phyloP scores from a whole-genome alignment of 441 rosid species.

The Eugenia klotzschiana region DNA sequence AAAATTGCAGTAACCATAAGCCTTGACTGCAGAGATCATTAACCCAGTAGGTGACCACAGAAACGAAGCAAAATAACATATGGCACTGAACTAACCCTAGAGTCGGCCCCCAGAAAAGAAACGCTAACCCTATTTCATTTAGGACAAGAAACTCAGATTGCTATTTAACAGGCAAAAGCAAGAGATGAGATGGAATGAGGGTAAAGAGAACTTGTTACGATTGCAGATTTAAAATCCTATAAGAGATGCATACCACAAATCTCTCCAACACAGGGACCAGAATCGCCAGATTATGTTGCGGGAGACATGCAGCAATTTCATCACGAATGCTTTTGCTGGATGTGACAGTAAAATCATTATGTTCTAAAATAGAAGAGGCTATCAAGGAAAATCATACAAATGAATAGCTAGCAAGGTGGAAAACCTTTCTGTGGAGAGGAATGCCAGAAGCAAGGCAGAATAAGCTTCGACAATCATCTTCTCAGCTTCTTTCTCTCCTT shows the following conservation, averaged over 20 bases:
- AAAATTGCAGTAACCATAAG: neutral
- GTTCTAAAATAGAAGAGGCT: neutral
- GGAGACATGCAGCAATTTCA: slow-evolving; percentile 68
- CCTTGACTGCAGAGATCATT: neutral
- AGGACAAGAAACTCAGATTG: neutral
- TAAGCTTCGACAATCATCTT: slow-evolving; percentile 98
- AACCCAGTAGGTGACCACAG: neutral
- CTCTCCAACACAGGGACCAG: slow-evolving; percentile 95
- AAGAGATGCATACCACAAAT: slow-evolving; percentile 73
- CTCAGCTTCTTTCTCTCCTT: slow-evolving; percentile 96
- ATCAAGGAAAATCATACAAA: neutral
- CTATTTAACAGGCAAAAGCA: neutral
- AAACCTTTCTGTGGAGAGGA: slow-evolving; percentile 94
- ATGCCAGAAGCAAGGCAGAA: slow-evolving; percentile 89
- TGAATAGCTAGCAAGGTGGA: neutral
- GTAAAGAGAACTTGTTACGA: neutral
- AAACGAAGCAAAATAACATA: neutral
- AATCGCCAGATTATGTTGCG: slow-evolving; percentile 44
- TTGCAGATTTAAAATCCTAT: neutral
- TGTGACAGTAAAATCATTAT: slow-evolving; percentile 6
- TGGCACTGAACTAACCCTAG: neutral
- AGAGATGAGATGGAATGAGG: neutral
- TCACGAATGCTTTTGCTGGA: slow-evolving; percentile 66
- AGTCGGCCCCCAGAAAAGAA: neutral
- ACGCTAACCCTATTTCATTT: neutral